Base-by-base conservation (phyloP, 768 basidiomycete genomes). In the Artomyces pyxidatus region DNA sequence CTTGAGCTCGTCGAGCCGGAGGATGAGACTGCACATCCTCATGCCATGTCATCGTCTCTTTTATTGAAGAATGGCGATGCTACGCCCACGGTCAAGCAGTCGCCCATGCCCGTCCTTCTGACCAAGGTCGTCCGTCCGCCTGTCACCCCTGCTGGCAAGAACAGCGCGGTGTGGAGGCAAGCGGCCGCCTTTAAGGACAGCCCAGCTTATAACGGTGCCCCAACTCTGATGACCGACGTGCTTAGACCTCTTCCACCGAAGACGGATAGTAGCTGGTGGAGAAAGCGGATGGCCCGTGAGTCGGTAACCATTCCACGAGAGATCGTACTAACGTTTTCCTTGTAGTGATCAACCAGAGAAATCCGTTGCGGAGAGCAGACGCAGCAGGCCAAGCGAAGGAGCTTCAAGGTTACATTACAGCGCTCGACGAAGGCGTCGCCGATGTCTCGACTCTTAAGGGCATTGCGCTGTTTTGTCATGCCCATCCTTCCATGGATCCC, bases 1-100 rank as follows among this genome's bases (percentile, higher is more conserved):
- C 63, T 95, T 32, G 94, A 96, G 63, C 74, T 95, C 14, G 85
- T 88, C 11, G 88, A 91, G 53, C 78, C 84, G 12, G 88, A 89
- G 41, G 84, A 81, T 11, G 81, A 80, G 44, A 40, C 22, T 1
- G 22, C 27, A 1, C 54, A 45, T 16, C 49, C 45, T 11, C 40
- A 35, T 8, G 28, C 35, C 9, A 35, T 46, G 14, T 35, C 21
- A 17, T 26, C 47, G 23, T 57, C 56, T 11, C 43, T 57, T 19
- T 27, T 53, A 17, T 48, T 53, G 37, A 49, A 51, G 19, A 56
- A 56, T 22, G 35, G 71, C 71, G 63, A 61, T 44, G 50, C 64
- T 22, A 65, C 69, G 16, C 63, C 68, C 10, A 80, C 74, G 50
- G 52, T 52, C 26, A 77, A 73, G 53, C 35, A 66, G 35, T 72